Evolutionary conservation across 805 yeast genomes (phyloP), one percentile per base, ranked within the genome.

Genomic region (Lipomyces chichibuensis): DNA sequence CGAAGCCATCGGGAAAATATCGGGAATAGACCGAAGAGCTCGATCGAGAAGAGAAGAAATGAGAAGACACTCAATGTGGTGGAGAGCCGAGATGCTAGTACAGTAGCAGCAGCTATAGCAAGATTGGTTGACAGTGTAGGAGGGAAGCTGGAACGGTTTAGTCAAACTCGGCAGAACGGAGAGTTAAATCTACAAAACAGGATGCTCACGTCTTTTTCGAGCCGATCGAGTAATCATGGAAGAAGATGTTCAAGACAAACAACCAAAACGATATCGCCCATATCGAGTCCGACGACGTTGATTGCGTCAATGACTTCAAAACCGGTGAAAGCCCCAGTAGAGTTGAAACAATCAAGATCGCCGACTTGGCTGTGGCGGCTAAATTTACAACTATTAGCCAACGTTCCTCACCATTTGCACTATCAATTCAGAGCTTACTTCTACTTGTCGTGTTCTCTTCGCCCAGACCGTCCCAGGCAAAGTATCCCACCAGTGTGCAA

Each of bases 181-280:
- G 32, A 29, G 32, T 29, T 37, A 13, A 53, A 20, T 8, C 32
- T 25, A n/a, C 5, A 3, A 3, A 29, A 29, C n/a, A 11, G n/a
- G 17, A 37, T 17, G 43, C 66, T 25, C n/a, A 65, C 62, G 69
- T 60, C 43, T 64, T 60, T 51, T 39, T 57, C 3, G 59, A 62
- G 69, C 84, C 85, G 73, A 84, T 80, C 49, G 89, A 83, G 76
- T 89, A 88, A 77, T 91, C 91, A 74, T 88, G 87, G 72, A 87
- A 82, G 32, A 88, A 74, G 2, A 92, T 79, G 73, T 92, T 92
- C 56, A 87, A 79, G 11, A 91, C 72, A 39, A 90, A 87, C 17
- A 95, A 80, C 87, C 97, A 89, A 58, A 88, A 87, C 7, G 96
- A 86, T 3, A 95, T 78, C 0, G 97, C 92, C 98, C 98, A 94